Percentiles rank a stretch among this genome's conserved stretches.
phyloP scores from a whole-genome alignment of 1,284 basidiomycete species.

The Flammula alnicola region DNA sequence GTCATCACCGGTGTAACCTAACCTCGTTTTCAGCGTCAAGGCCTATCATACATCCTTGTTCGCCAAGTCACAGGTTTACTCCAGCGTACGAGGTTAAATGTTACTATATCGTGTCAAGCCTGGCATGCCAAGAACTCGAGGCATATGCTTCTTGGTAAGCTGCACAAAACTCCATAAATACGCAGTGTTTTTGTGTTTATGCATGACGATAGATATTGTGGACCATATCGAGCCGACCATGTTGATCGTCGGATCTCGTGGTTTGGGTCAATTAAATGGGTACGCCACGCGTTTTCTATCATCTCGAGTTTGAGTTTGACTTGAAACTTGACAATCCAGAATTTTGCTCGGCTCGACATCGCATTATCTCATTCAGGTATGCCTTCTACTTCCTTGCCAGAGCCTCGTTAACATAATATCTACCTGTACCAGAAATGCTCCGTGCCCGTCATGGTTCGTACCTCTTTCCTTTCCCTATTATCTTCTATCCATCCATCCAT shows the following conservation, averaged over 20 bases:
- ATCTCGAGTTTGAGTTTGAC: too few relatives aligned
- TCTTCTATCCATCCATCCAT: too few relatives aligned
- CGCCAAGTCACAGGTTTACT: conserved; percentile 89
- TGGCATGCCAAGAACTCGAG: conserved; percentile 94
- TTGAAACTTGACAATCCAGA: too few relatives aligned
- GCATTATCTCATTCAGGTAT: conserved; percentile 91
- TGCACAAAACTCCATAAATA: too few relatives aligned
- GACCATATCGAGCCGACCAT: conserved; percentile 92
- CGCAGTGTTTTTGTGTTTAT: neutral
- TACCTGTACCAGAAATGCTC: conserved; percentile 67
- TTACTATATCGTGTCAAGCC: conserved; percentile 90
- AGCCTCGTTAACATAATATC: conserved; percentile 20
- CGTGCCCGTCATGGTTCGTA: conserved; percentile 83
- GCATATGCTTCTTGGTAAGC: conserved; percentile 86
- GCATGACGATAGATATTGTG: conserved; percentile 70
- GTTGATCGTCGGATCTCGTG: conserved; percentile 95
- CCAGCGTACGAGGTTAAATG: conserved; percentile 88
- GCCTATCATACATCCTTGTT: conserved; percentile 83
- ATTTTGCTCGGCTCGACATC: conserved; percentile 97
- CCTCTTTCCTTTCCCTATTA: neutral
- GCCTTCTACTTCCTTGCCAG: conserved; percentile 11
- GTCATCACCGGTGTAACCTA: neutral
- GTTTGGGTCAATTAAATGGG: conserved; percentile 90
- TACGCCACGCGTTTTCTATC: too few relatives aligned
- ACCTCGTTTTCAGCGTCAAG: conserved; percentile 71